Evolutionary conservation across 345 rosid species (phyloP), one percentile per base, ranked within the genome.

Genomic region (Populus nigra): DNA sequence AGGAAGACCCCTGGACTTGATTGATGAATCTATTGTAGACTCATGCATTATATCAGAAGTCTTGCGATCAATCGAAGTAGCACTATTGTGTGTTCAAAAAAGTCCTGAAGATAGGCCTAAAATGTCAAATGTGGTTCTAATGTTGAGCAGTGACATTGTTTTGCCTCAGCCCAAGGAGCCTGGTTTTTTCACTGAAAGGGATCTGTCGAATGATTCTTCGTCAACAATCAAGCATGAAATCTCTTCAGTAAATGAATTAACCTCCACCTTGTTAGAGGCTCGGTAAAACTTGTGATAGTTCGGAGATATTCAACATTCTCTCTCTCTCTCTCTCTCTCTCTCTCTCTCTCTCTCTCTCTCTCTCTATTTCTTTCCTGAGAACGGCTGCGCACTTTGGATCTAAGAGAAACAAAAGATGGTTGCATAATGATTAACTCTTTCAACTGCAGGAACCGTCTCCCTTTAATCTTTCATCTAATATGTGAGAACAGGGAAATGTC

Each of bases 41-140:
- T 38, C 75, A 39, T 73, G 71, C 61, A 59, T 33, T 16, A 22
- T n/a, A 68, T 31, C 38, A 2, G 68, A 80, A 53, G 76, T 71
- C 4, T 13, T 36, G 15, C 57, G 72, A 1, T 38, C 68, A 8
- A 57, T 80, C 31, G 79, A 71, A 17, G 57, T 80, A 3, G 73
- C 78, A 65, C 63, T 80, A 10, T 45, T 80, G 59, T 80, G 79
- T 31, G 79, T 75, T 27, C 83, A 79, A 49, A 33, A 20, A 9
- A 69, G 31, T 62, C 78, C 70, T 17, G 71, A 74, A 39, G 75
- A 74, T 17, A 69, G 75, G 65, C 82, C 78, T 9, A 74, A 10
- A 38, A 79, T 79, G 78, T 74, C 82, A 69, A 23, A n/a, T n/a
- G 78, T 74, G 63, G 78, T 79, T 17, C 35, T 69, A 20, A 79